A percentile compares a stretch with the other conserved stretches of the same genome.
Evolutionary conservation across 2,329 filamentous ascomycete genomes (phyloP).

Genomic region (Fusarium irregulare): DNA sequence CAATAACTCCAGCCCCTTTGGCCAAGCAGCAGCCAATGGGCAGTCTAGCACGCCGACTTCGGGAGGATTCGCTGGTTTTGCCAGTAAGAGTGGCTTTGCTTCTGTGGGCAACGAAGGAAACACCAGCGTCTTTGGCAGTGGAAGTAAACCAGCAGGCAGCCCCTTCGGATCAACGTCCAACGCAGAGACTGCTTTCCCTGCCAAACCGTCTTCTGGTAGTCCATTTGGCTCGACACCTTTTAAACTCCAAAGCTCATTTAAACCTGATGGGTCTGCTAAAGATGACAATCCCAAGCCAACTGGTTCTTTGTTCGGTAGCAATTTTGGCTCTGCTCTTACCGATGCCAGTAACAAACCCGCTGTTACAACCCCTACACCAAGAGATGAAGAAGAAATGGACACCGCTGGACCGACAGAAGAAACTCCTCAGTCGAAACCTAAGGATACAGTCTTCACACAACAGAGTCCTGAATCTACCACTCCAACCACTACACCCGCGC

Average conservation of each 20-base stretch:
- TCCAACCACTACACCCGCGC: conserved; percentile 64
- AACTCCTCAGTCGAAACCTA: conserved; percentile 53
- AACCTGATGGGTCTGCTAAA: conserved; percentile 69
- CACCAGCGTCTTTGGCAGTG: conserved; percentile 53
- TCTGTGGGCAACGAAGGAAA: conserved; percentile 55
- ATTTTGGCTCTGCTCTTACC: conserved; percentile 69
- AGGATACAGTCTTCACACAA: conserved; percentile 47
- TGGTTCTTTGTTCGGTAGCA: conserved; percentile 67
- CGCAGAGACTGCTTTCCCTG: conserved; percentile 44
- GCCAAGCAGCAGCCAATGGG: conserved; percentile 44
- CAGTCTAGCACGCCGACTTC: conserved; percentile 50
- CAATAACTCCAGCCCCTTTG: conserved; percentile 53
- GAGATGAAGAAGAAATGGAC: conserved; percentile 68
- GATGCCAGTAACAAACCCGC: conserved; percentile 56
- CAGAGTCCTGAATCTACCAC: conserved; percentile 55
- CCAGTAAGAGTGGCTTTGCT: conserved; percentile 66
- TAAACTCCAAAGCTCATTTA: conserved; percentile 75
- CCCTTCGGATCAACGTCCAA: conserved; percentile 46
- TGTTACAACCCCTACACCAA: conserved; percentile 50
- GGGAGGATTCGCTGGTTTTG: conserved; percentile 66
- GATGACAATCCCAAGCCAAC: conserved; percentile 66
- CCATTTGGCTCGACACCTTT: conserved; percentile 68
- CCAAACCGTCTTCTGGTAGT: conserved; percentile 46
- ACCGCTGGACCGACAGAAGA: conserved; percentile 49
- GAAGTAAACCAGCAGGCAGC: conserved; percentile 51